Percentiles rank a stretch among this genome's conserved stretches.
Evolutionary conservation across 2,329 filamentous ascomycete genomes (phyloP).

Genomic region (Aphanocladium album): DNA sequence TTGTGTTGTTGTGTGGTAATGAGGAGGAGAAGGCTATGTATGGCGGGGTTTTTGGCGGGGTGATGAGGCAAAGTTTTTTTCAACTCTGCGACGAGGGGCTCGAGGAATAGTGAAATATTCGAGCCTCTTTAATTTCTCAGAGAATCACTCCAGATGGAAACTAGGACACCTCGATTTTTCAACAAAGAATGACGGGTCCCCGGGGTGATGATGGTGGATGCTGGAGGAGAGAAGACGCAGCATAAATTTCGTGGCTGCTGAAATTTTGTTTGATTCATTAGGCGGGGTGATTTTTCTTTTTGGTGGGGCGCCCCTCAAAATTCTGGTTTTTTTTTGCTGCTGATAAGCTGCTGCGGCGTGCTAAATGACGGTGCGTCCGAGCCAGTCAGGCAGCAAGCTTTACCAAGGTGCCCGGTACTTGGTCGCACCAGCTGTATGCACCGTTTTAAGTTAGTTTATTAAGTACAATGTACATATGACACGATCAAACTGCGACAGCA

Average conservation of each 20-base stretch:
- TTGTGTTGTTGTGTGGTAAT: conserved; percentile 14
- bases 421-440: no score
- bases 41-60: conserved; percentile 10
- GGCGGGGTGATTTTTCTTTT: conserved; percentile 37
- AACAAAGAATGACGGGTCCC: conserved; percentile 9
- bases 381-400: conserved; percentile 11
- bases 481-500: not conserved
- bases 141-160: not conserved
- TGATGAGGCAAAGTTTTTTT: not conserved
- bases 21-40: conserved; percentile 16
- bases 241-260: conserved; percentile 11
- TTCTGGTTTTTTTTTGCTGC: conserved; percentile 15
- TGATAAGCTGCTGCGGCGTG: conserved; percentile 4
- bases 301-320: conserved; percentile 32
- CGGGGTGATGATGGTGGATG: conserved; percentile 16
- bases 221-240: conserved; percentile 8
- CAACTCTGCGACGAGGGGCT: not conserved
- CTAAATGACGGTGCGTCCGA: conserved; percentile 5
- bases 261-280: conserved; percentile 19
- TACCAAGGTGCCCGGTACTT: not conserved
- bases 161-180: not conserved
- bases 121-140: not conserved
- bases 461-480: not conserved
- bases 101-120: conserved; percentile 8
- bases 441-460: not conserved